Percentiles rank a stretch among this genome's conserved stretches.
These are phyloP conservation scores for Licmophora abbreviata DNA, from an alignment of 108 stramenopile genomes.

Conservation along the genomic window DNA sequence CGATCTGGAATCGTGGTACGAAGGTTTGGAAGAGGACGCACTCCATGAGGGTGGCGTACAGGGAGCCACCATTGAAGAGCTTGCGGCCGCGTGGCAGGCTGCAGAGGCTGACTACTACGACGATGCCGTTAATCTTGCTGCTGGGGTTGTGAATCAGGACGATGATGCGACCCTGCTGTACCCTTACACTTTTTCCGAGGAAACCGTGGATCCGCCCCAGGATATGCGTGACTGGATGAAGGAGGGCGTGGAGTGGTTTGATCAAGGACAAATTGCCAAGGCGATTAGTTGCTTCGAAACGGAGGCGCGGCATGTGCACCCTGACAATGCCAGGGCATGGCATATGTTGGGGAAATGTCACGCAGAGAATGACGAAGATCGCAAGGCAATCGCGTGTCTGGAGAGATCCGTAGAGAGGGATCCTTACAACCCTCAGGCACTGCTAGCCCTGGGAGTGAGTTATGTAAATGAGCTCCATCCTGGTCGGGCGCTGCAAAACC, in stretches of 20 bases:
- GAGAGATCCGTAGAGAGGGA: conserved; percentile 85
- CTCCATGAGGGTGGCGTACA: conserved; percentile 19
- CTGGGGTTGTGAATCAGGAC: background rate
- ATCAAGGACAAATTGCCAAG: conserved; percentile 66
- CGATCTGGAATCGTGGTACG: conserved; percentile 1
- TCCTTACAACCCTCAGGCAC: conserved; percentile 77
- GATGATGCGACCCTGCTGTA: conserved; percentile 14
- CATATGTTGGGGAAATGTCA: conserved; percentile 85
- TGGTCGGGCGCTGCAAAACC: conserved; percentile 59
- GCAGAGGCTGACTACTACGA: conserved; percentile 60
- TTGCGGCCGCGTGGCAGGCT: conserved; percentile 74
- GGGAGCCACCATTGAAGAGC: conserved; percentile 58
- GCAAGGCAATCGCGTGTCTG: conserved; percentile 84
- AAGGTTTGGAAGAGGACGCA: conserved; percentile 1
- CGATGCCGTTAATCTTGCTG: conserved; percentile 25
- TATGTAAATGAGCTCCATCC: conserved; percentile 94
- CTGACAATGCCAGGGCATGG: conserved; percentile 82
- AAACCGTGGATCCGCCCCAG: background rate
- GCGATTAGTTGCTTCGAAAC: conserved; percentile 87
- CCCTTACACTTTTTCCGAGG: conserved; percentile 17
- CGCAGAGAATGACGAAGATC: conserved; percentile 90
- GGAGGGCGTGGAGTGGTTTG: conserved; percentile 64
- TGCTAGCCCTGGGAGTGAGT: conserved; percentile 81
- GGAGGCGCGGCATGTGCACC: conserved; percentile 61
- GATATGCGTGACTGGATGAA: conserved; percentile 78